These are phyloP conservation scores for Aspergillus amoenus DNA, from an alignment of 2,329 filamentous ascomycete genomes.

Conservation along the genomic window DNA sequence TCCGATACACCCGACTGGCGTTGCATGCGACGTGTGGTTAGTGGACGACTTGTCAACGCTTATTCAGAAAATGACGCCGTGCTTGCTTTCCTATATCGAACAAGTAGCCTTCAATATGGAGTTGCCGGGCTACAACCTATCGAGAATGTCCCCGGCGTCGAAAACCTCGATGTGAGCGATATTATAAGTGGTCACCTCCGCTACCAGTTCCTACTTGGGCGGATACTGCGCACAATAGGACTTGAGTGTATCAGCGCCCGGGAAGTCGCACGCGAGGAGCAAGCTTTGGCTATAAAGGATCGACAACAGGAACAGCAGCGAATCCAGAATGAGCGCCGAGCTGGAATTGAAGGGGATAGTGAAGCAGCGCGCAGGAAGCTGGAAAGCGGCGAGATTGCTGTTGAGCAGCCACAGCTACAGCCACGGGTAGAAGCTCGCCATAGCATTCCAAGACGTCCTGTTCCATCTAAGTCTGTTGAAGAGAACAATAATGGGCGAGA, in stretches of 20 bases:
- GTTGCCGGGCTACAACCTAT: slow-evolving; percentile 80
- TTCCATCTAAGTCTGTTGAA: neutral
- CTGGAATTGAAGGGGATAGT: slow-evolving; percentile 22
- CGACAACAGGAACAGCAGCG: slow-evolving; percentile 39
- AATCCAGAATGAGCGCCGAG: slow-evolving; percentile 29
- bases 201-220: slow-evolving; percentile 67
- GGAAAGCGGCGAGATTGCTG: slow-evolving; percentile 14
- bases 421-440: slow-evolving; percentile 29
- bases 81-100: slow-evolving; percentile 81
- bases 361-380: slow-evolving; percentile 16
- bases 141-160: slow-evolving; percentile 50
- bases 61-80: slow-evolving; percentile 86
- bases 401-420: slow-evolving; percentile 27
- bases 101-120: slow-evolving; percentile 77
- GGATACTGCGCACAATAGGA: slow-evolving; percentile 64
- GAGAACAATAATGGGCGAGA: neutral
- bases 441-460: slow-evolving; percentile 8
- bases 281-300: slow-evolving; percentile 40
- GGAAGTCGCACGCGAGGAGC: slow-evolving; percentile 45
- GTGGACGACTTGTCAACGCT: slow-evolving; percentile 81
- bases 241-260: slow-evolving; percentile 64
- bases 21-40: slow-evolving; percentile 72
- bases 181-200: slow-evolving; percentile 68
- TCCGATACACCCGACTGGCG: slow-evolving; percentile 73
- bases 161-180: slow-evolving; percentile 67